A percentile compares a stretch with the other conserved stretches of the same genome.
These are phyloP conservation scores for Elsinoe arachidis DNA, from an alignment of 2,329 filamentous ascomycete genomes.

Conservation along the genomic window DNA sequence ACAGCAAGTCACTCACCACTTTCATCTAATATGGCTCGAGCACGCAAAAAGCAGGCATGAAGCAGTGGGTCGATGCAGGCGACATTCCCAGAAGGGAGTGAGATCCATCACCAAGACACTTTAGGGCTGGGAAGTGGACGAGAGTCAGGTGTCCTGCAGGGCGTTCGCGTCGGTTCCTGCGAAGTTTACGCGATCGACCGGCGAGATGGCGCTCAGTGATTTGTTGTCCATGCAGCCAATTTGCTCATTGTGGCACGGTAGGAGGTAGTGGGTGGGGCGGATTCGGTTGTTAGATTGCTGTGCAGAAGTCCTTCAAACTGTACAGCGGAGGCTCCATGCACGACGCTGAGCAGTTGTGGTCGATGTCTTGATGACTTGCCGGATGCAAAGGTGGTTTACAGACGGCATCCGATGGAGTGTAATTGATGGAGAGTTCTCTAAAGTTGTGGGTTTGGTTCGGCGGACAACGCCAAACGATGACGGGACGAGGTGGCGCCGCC, in stretches of 20 bases:
- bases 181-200: not conserved
- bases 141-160: not conserved
- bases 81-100: not conserved
- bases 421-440: not conserved
- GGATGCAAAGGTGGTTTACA: not conserved
- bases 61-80: slow-evolving; percentile 1
- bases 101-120: not conserved
- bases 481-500: not conserved
- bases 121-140: not conserved
- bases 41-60: not conserved
- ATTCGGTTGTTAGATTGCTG: not conserved
- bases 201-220: not conserved
- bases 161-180: not conserved
- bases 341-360: too few species aligned
- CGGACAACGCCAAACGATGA: too few species aligned
- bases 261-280: not conserved
- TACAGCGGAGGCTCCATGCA: too few species aligned
- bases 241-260: not conserved
- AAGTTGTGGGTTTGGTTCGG: not conserved
- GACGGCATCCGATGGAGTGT: not conserved
- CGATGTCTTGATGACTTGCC: too few species aligned
- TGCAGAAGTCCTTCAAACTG: not conserved
- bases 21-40: not conserved
- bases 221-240: not conserved
- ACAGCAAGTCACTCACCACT: not conserved